phyloP scores from a whole-genome alignment of 495 filamentous ascomycete species.

The Penicillium herquei region DNA sequence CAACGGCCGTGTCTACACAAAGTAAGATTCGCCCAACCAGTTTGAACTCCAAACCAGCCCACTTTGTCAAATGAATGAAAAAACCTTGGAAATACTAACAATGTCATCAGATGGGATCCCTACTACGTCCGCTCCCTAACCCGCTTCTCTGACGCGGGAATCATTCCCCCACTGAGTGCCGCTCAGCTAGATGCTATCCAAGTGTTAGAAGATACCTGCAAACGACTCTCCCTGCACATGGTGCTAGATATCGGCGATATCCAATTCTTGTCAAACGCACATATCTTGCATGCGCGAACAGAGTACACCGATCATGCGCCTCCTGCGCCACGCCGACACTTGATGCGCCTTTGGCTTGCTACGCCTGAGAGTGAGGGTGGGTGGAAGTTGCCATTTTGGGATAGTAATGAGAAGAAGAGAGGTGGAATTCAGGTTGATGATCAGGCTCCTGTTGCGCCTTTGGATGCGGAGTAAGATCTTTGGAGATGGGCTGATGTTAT shows the following conservation, averaged over 20 bases:
- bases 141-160: slow-evolving; percentile 62
- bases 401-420: slow-evolving; percentile 77
- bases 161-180: slow-evolving; percentile 64
- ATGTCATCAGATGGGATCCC: slow-evolving; percentile 66
- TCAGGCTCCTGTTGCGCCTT: slow-evolving; percentile 60
- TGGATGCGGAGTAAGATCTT: slow-evolving; percentile 65
- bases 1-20: slow-evolving; percentile 53
- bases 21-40: slow-evolving; percentile 33
- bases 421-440: slow-evolving; percentile 87
- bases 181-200: slow-evolving; percentile 63
- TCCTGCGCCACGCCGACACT: slow-evolving; percentile 61
- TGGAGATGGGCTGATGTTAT: background rate
- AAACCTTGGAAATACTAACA: slow-evolving; percentile 1
- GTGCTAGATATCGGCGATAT: slow-evolving; percentile 77
- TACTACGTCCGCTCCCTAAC: slow-evolving; percentile 70
- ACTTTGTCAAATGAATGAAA: background rate
- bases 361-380: slow-evolving; percentile 80
- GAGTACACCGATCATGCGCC: slow-evolving; percentile 65
- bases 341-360: slow-evolving; percentile 85
- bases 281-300: slow-evolving; percentile 69
- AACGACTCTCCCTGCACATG: slow-evolving; percentile 69
- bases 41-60: no score
- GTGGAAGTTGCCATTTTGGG: slow-evolving; percentile 80
- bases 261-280: slow-evolving; percentile 69
- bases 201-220: slow-evolving; percentile 66